Evolutionary conservation across 1,284 basidiomycete species (phyloP), one percentile per base, ranked within the genome.

Genomic region (Neonothopanus nambi): DNA sequence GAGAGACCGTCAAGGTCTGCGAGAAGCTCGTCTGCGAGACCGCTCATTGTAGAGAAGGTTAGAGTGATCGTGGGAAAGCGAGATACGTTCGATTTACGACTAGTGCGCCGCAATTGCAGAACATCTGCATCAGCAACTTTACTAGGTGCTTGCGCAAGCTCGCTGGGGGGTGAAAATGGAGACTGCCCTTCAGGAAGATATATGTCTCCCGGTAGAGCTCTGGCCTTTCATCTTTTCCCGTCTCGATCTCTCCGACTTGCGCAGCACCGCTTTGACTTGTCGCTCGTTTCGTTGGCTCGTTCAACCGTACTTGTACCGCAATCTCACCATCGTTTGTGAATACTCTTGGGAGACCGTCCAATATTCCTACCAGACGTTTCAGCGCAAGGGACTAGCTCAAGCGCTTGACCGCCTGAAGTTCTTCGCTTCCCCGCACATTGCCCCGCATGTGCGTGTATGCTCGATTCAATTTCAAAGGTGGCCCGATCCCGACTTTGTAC

Each of bases 11-110:
- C 89, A 13, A 95, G 83, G 68, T 96, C 93, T 39, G 90, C 90
- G 23, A 95, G 76, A 33, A 95, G 84, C 69, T 95, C 93, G 69
- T 95, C 88, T 33, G 91, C 92, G 33, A 94, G 82, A 51, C 81
- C 80, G 63, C 84, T 84, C 89, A 91, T 89, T 57, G 54, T 48
- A 43, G 37, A 28, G 39, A 2, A 17, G 33, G 30, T 15, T 13
- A 33, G 9, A 33, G 30, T 33, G 30, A 33, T 2, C 30, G 30
- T 33, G 30, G 9, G 30, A 33, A 33, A 33, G 30, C 5, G 5
- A 11, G 13, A 9, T 33, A 33, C n/a, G n/a, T n/a, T n/a, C n/a
- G n/a, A n/a, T n/a, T n/a, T n/a, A n/a, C n/a, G n/a, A n/a, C n/a
- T n/a, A n/a, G n/a, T n/a, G n/a, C n/a, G n/a, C n/a, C n/a, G n/a